Conservation (phyloP, 2,329 filamentous ascomycete species). For the Alternaria metachromatica region DNA sequence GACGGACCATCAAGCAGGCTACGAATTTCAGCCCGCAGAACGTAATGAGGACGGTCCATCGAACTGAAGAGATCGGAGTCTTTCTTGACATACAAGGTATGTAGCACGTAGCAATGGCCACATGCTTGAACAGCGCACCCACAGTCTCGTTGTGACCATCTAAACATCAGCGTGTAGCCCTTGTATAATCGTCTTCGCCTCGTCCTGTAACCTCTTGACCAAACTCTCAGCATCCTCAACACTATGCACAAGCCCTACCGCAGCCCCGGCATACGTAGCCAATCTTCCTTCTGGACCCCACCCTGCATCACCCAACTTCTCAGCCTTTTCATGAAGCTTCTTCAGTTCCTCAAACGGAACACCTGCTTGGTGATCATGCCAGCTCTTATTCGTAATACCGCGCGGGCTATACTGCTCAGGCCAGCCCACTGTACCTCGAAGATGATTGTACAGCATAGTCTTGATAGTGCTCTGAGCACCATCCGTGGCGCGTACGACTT, state of each 20-base stretch:
- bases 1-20: neutral
- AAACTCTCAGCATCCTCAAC: slow-evolving; percentile 59
- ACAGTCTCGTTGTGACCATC: neutral
- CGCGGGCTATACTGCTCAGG: slow-evolving; percentile 62
- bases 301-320: slow-evolving; percentile 58
- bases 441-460: slow-evolving; percentile 57
- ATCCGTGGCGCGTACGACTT: slow-evolving; percentile 53
- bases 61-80: neutral
- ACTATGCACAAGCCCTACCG: slow-evolving; percentile 62
- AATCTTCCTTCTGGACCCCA: slow-evolving; percentile 59
- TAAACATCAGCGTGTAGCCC: neutral
- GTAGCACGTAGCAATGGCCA: neutral
- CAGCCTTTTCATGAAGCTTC: slow-evolving; percentile 54
- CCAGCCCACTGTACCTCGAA: slow-evolving; percentile 64
- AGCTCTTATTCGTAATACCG: slow-evolving; percentile 63
- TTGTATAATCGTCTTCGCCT: neutral
- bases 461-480: slow-evolving; percentile 56
- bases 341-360: slow-evolving; percentile 52
- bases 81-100: accelerated
- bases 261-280: slow-evolving; percentile 67
- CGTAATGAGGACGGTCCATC: neutral
- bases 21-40: neutral
- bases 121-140: neutral
- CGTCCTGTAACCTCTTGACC: slow-evolving; percentile 35
- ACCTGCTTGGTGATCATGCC: slow-evolving; percentile 46